Conservation (phyloP, 2,329 filamentous ascomycete species). For the Cladosporium halotolerans region DNA sequence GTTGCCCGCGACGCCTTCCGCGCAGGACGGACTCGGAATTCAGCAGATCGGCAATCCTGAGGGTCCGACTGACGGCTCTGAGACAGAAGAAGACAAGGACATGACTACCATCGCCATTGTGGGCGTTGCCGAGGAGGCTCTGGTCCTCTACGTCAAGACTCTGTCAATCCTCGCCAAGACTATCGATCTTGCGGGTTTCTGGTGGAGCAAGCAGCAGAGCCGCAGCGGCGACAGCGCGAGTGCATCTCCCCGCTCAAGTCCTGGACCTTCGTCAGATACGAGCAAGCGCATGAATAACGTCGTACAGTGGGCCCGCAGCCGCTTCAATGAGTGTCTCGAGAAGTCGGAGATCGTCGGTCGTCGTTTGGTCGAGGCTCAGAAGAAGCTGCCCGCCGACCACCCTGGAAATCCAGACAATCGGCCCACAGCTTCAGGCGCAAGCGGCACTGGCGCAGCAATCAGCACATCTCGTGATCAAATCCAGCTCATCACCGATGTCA, state of each 20-base stretch:
- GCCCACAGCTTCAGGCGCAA: constrained; percentile 42
- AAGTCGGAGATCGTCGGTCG: constrained; percentile 92
- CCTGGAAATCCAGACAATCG: constrained; percentile 80
- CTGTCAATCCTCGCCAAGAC: constrained; percentile 83
- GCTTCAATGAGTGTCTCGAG: constrained; percentile 95
- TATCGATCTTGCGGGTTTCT: constrained; percentile 88
- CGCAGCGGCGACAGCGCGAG: constrained; percentile 51
- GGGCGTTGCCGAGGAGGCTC: constrained; percentile 82
- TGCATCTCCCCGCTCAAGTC: constrained; percentile 19
- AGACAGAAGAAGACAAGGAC: constrained; percentile 60
- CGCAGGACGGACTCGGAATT: constrained; percentile 61
- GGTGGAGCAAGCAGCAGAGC: constrained; percentile 57
- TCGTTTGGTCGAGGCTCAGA: constrained; percentile 80
- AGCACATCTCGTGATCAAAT: constrained; percentile 71
- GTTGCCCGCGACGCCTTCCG: constrained; percentile 78
- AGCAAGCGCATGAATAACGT: constrained; percentile 72
- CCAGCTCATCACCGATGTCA: constrained; percentile 78
- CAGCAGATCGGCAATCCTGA: constrained; percentile 51
- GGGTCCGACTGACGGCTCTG: constrained; percentile 46
- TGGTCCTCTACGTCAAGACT: constrained; percentile 94
- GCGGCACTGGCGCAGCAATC: constrained; percentile 46
- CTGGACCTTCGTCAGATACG: constrained; percentile 22
- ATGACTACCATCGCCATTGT: constrained; percentile 82
- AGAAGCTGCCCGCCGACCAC: constrained; percentile 74
- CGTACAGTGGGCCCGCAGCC: constrained; percentile 87